Percentiles rank a stretch among this genome's conserved stretches.
These are phyloP conservation scores for Tolypocladium amazonense DNA, from an alignment of 2,329 filamentous ascomycete genomes.

Conservation along the genomic window DNA sequence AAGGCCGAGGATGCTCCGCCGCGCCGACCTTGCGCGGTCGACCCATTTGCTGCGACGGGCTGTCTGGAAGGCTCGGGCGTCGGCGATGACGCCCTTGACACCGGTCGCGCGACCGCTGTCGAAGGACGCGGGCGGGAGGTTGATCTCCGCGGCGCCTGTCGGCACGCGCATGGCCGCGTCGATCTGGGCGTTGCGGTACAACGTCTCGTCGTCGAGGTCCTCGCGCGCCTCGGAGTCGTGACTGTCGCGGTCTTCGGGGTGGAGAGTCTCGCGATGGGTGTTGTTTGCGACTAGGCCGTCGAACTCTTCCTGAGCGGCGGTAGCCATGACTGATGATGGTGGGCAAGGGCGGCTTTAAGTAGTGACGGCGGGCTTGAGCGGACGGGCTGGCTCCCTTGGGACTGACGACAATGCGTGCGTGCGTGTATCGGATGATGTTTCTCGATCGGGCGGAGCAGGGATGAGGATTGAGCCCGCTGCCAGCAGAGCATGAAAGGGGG, in stretches of 20 bases:
- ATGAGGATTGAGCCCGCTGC: neutral
- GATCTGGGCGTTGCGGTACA: conserved; percentile 42
- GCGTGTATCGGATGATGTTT: conserved; percentile 1
- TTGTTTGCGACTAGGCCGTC: conserved; percentile 51
- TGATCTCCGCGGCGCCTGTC: conserved; percentile 38
- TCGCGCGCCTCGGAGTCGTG: conserved; percentile 38
- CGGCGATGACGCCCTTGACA: conserved; percentile 79
- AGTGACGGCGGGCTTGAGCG: neutral
- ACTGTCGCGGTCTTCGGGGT: conserved; percentile 49
- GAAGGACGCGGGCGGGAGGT: conserved; percentile 51
- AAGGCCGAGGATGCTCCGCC: conserved; percentile 44
- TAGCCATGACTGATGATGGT: conserved; percentile 40
- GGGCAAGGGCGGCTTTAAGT: neutral
- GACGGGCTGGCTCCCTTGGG: neutral
- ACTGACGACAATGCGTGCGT: neutral
- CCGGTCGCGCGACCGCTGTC: conserved; percentile 64
- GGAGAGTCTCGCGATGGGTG: conserved; percentile 30
- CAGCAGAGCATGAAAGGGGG: conserved; percentile 5
- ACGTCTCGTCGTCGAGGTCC: conserved; percentile 47
- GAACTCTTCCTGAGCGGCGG: conserved; percentile 57
- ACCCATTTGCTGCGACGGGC: conserved; percentile 48
- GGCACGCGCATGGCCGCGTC: conserved; percentile 57
- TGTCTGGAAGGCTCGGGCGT: conserved; percentile 66
- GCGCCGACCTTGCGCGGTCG: conserved; percentile 38
- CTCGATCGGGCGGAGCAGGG: conserved; percentile 9